Evolutionary conservation across 108 stramenopile genomes (phyloP).

Genomic region (Cyclostephanos tholiformis): DNA sequence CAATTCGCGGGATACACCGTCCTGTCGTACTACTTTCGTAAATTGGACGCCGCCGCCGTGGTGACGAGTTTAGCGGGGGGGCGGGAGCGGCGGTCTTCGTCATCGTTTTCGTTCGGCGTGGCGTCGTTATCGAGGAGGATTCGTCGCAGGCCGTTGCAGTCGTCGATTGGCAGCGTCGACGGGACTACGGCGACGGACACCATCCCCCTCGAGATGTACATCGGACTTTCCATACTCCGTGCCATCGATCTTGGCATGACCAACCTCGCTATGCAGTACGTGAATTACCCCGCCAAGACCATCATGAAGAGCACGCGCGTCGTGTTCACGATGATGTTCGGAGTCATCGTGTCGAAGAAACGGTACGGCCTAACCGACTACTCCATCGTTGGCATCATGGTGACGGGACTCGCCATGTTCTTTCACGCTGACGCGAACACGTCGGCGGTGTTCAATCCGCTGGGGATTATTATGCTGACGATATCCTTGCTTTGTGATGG

Average conservation of each 20-base stretch:
- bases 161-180: constrained; percentile 21
- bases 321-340: constrained; percentile 92
- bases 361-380: constrained; percentile 70
- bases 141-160: background rate
- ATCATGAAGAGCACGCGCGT: constrained; percentile 83
- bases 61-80: background rate
- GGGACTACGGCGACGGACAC: constrained; percentile 2
- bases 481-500: constrained; percentile 84
- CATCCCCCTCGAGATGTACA: constrained; percentile 74
- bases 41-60: constrained; percentile 20
- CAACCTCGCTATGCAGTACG: constrained; percentile 90
- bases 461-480: constrained; percentile 85
- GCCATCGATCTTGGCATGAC: constrained; percentile 89
- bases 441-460: constrained; percentile 75
- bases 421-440: constrained; percentile 88
- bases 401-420: constrained; percentile 79
- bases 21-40: constrained; percentile 54
- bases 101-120: background rate
- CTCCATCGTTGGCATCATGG: constrained; percentile 79
- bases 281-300: constrained; percentile 93
- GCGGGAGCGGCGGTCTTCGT: background rate
- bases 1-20: constrained; percentile 86
- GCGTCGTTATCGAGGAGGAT: background rate
- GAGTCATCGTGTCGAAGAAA: constrained; percentile 72
- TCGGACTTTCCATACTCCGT: constrained; percentile 74